Evolutionary conservation across 371 early-diverging fungal genomes (phyloP).

Genomic region (Mucor velutinosus): DNA sequence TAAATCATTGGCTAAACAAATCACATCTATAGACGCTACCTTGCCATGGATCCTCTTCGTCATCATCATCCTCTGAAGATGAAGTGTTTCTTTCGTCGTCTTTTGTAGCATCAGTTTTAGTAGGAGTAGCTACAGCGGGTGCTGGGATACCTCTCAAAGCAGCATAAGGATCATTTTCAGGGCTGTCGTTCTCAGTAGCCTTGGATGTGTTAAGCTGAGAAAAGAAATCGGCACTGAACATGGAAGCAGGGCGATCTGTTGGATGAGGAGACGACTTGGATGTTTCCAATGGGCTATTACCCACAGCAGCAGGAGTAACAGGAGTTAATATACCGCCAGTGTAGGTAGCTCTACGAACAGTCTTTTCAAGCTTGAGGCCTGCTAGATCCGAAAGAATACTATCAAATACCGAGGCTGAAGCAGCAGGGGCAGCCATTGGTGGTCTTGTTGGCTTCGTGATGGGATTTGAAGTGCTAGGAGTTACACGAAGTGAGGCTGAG

Average conservation of each 20-base stretch:
- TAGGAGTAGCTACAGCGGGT: background rate
- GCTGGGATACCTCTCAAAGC: conserved; percentile 20
- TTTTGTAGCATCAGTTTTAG: background rate
- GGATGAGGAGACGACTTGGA: background rate
- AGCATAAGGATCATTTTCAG: conserved; percentile 17
- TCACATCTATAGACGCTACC: conserved; percentile 4
- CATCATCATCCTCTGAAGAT: conserved; percentile 15
- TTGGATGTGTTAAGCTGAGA: background rate
- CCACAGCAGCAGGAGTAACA: conserved; percentile 13
- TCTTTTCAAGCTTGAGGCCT: conserved; percentile 26
- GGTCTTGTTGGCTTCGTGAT: background rate
- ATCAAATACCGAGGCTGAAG: background rate
- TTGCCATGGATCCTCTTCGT: conserved; percentile 21
- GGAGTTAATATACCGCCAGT: conserved; percentile 39
- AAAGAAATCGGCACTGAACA: conserved; percentile 9
- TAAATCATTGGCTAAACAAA: background rate
- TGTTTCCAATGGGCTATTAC: background rate
- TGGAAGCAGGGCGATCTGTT: background rate
- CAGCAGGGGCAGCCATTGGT: background rate
- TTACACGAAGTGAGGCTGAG: conserved; percentile 16
- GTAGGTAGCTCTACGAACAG: conserved; percentile 28
- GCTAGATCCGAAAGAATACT: conserved; percentile 35
- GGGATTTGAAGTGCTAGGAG: conserved; percentile 10
- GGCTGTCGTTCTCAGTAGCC: background rate
- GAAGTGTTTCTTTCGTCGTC: background rate